Percentiles rank a stretch among this genome's conserved stretches.
Conservation (phyloP, 352 stramenopile species). For the Phytophthora ramorum region DNA sequence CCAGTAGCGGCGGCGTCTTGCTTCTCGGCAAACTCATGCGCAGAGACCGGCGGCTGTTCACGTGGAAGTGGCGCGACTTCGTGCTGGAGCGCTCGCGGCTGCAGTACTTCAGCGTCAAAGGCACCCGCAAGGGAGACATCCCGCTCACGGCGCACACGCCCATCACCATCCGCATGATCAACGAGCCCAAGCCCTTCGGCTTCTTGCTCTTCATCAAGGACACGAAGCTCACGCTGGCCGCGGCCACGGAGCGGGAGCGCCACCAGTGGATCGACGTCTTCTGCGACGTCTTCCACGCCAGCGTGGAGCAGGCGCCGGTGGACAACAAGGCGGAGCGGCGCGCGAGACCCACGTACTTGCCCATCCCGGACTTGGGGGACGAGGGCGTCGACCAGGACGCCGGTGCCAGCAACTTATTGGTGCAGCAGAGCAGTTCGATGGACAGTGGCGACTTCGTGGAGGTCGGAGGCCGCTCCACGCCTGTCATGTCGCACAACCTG, state of each 20-base stretch:
- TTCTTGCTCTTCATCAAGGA: constrained; percentile 84
- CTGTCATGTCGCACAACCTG: constrained; percentile 31
- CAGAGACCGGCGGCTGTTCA: constrained; percentile 77
- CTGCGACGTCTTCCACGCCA: constrained; percentile 78
- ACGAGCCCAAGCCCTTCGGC: constrained; percentile 72
- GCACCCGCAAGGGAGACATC: constrained; percentile 79
- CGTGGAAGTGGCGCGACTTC: constrained; percentile 88
- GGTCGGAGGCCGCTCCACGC: constrained; percentile 15
- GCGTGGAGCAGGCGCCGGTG: constrained; percentile 57
- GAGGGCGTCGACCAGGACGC: constrained; percentile 32
- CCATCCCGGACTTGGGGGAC: constrained; percentile 64
- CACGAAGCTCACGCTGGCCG: constrained; percentile 80
- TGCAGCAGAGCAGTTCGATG: constrained; percentile 26
- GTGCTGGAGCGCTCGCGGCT: constrained; percentile 71
- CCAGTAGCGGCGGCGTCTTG: constrained; percentile 38
- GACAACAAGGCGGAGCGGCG: constrained; percentile 70
- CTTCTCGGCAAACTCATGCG: constrained; percentile 79
- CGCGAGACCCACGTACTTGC: constrained; percentile 68
- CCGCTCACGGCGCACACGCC: constrained; percentile 61
- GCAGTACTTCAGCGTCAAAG: constrained; percentile 84
- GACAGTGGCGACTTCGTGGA: constrained; percentile 12
- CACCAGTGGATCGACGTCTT: constrained; percentile 86
- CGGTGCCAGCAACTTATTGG: constrained; percentile 31
- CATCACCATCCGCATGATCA: constrained; percentile 76
- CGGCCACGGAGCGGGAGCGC: constrained; percentile 70